phyloP scores from a whole-genome alignment of 1,139 yeast genomes.

The Hyphopichia wangnamkhiaoensis region DNA sequence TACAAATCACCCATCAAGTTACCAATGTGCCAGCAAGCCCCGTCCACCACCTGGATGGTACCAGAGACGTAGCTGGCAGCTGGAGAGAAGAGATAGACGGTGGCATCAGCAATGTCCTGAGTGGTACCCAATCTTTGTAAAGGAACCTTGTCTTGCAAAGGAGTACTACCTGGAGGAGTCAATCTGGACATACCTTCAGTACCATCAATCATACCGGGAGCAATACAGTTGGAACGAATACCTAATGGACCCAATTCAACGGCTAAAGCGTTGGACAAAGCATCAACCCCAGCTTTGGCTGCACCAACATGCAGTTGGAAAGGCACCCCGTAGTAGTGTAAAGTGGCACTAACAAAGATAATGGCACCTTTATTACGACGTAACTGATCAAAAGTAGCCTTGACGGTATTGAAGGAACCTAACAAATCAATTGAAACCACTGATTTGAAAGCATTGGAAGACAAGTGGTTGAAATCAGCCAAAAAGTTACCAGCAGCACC shows the following conservation, averaged over 20 bases:
- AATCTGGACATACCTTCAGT: conserved; percentile 83
- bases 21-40: conserved; percentile 87
- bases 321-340: conserved; percentile 90
- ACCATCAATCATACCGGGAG: conserved; percentile 84
- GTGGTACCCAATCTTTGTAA: conserved; percentile 75
- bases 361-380: conserved; percentile 68
- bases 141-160: conserved; percentile 57
- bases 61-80: conserved; percentile 83
- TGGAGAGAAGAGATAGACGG: conserved; percentile 79
- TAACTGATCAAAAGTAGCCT: conserved; percentile 74
- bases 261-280: conserved; percentile 80
- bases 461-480: conserved; percentile 74
- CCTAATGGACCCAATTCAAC: conserved; percentile 93
- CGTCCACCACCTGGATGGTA: conserved; percentile 80
- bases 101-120: conserved; percentile 83
- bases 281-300: conserved; percentile 95
- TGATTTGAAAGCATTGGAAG: conserved; percentile 85
- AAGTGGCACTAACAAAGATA: conserved; percentile 86
- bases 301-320: conserved; percentile 90
- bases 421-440: conserved; percentile 84
- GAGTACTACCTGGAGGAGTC: conserved; percentile 34
- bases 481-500: conserved; percentile 98
- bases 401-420: conserved; percentile 87
- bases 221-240: conserved; percentile 77
- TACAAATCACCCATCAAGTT: conserved; percentile 35